phyloP scores from a whole-genome alignment of 1,284 basidiomycete species.

The Cryptococcus jaspeensis region DNA sequence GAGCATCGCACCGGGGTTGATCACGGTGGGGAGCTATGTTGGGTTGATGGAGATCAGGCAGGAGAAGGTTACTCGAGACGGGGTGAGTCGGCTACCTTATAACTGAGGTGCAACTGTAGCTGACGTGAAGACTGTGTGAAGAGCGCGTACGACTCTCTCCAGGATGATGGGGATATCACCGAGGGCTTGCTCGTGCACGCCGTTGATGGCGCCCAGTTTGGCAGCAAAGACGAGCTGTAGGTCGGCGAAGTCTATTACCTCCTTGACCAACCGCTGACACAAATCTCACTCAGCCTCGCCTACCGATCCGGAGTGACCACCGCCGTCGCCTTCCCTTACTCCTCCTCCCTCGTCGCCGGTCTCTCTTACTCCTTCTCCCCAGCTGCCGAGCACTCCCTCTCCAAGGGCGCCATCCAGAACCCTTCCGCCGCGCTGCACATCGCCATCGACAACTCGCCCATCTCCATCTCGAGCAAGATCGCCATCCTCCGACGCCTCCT shows the following conservation, averaged over 20 bases:
- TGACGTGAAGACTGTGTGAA: conserved; percentile 3
- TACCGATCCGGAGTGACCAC: conserved; percentile 61
- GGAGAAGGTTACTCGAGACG: conserved; percentile 69
- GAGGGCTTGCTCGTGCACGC: conserved; percentile 63
- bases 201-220: conserved; percentile 70
- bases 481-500: conserved; percentile 67
- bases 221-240: conserved; percentile 67
- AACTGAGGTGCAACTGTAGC: too few species aligned
- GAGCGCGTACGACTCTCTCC: conserved; percentile 55
- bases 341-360: conserved; percentile 58
- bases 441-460: conserved; percentile 56
- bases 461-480: conserved; percentile 66
- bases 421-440: conserved; percentile 71
- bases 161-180: conserved; percentile 59
- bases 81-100: conserved; percentile 39
- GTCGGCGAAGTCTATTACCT: conserved; percentile 30
- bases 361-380: conserved; percentile 66
- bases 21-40: conserved; percentile 49
- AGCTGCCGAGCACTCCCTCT: conserved; percentile 64
- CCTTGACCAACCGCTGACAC: conserved; percentile 39
- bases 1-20: conserved; percentile 49
- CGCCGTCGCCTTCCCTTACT: conserved; percentile 55
- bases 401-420: conserved; percentile 65
- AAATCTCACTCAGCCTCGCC: conserved; percentile 37
- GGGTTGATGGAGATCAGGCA: conserved; percentile 53